phyloP scores from a whole-genome alignment of 495 filamentous ascomycete species.

The Physcia stellaris region DNA sequence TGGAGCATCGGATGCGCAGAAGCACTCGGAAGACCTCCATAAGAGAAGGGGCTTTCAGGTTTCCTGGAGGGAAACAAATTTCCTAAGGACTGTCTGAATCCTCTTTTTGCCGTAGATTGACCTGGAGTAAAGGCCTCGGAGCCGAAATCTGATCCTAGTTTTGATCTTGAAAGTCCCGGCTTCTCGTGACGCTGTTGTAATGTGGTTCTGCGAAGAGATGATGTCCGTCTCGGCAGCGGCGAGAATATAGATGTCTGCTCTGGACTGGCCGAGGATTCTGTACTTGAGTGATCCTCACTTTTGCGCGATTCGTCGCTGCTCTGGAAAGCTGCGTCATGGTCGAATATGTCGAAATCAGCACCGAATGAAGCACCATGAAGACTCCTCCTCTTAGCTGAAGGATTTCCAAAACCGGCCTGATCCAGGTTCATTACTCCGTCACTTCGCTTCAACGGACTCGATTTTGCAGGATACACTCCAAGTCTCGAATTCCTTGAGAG shows the following conservation, averaged over 20 bases:
- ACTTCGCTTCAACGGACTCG: conserved; percentile 83
- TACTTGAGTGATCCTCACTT: conserved; percentile 15
- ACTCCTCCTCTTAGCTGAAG: conserved; percentile 76
- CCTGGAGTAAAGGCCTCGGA: conserved; percentile 35
- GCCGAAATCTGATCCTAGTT: conserved; percentile 21
- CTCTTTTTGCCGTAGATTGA: conserved; percentile 29
- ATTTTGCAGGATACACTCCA: conserved; percentile 38
- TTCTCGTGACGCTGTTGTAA: conserved; percentile 66
- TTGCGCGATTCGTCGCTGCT: conserved; percentile 8
- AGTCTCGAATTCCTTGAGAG: conserved; percentile 31
- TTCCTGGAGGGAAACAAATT: conserved; percentile 46
- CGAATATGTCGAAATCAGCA: conserved; percentile 60
- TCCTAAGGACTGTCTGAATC: conserved; percentile 57
- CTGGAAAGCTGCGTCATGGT: conserved; percentile 30
- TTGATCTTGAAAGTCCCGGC: conserved; percentile 39
- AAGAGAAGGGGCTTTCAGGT: conserved; percentile 51
- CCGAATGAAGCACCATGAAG: conserved; percentile 52
- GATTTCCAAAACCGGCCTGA: conserved; percentile 60
- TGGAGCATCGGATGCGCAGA: conserved; percentile 35
- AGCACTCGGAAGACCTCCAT: conserved; percentile 37
- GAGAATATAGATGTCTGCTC: conserved; percentile 25
- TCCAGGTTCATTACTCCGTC: conserved; percentile 85
- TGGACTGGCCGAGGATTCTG: conserved; percentile 11
- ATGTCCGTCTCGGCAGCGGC: conserved; percentile 40
- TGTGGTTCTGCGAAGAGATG: conserved; percentile 73